Evolutionary conservation across 2,329 filamentous ascomycete species (phyloP).

Genomic region (Verticillium longisporum): DNA sequence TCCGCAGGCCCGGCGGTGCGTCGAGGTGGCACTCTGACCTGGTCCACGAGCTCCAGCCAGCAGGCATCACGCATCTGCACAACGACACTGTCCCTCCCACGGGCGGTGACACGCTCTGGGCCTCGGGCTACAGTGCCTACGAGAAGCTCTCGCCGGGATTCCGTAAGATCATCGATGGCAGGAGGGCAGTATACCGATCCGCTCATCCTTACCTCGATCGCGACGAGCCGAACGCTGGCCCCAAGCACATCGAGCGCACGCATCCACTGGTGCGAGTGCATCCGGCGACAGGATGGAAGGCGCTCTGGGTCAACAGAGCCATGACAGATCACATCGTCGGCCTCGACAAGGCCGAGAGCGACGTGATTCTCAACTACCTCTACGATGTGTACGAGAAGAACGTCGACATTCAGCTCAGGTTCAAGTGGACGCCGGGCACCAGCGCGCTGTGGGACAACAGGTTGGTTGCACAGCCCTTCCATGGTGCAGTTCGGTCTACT

Average conservation of each 20-base stretch:
- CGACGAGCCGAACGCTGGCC: conserved; percentile 51
- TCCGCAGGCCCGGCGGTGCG: conserved; percentile 61
- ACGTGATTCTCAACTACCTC: conserved; percentile 59
- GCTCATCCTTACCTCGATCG: conserved; percentile 64
- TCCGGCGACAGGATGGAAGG: conserved; percentile 68
- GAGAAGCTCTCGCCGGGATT: conserved; percentile 67
- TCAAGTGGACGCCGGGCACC: conserved; percentile 62
- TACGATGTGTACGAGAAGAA: conserved; percentile 64
- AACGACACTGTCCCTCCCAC: conserved; percentile 59
- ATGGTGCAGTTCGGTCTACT: neutral
- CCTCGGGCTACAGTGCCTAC: conserved; percentile 63
- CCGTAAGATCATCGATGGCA: conserved; percentile 63
- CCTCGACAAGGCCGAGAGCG: conserved; percentile 61
- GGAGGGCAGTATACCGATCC: conserved; percentile 56
- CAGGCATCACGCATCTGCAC: conserved; percentile 63
- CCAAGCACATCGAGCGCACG: conserved; percentile 58
- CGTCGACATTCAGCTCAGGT: conserved; percentile 65
- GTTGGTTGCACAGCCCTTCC: conserved; percentile 21
- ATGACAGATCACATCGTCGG: conserved; percentile 66
- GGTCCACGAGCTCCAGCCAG: conserved; percentile 64
- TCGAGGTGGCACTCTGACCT: conserved; percentile 66
- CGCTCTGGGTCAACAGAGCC: conserved; percentile 63
- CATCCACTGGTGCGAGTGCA: conserved; percentile 66
- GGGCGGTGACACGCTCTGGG: conserved; percentile 69
- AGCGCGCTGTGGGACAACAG: conserved; percentile 68